Evolutionary conservation across 345 rosid genomes (phyloP).

Genomic region (Chamaenerion angustifolium): DNA sequence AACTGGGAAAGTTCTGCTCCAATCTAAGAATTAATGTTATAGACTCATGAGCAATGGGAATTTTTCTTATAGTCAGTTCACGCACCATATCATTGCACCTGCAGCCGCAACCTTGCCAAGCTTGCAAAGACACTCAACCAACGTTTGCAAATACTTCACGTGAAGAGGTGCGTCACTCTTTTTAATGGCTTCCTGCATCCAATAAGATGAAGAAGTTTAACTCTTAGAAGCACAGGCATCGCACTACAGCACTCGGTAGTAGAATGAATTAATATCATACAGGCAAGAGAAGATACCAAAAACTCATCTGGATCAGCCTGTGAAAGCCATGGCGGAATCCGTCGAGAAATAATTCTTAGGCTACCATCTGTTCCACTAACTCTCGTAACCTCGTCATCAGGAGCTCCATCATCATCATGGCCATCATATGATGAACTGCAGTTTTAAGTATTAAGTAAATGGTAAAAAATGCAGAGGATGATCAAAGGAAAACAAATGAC

Average conservation of each 20-base stretch:
- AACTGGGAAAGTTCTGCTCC: too few relatives aligned
- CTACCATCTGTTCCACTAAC: constrained; percentile 43
- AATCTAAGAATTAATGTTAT: not conserved
- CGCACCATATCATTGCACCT: constrained; percentile 91
- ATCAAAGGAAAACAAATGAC: constrained; percentile 3
- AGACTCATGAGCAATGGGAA: not conserved
- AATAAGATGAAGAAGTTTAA: constrained; percentile 1
- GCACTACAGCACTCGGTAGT: too few relatives aligned
- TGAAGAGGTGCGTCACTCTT: constrained; percentile 84
- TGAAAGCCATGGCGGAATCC: constrained; percentile 75
- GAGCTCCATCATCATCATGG: constrained; percentile 57
- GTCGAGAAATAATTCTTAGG: constrained; percentile 28
- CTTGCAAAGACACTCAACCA: constrained; percentile 95
- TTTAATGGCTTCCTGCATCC: constrained; percentile 60
- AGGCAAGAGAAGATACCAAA: constrained; percentile 35
- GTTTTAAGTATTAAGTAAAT: constrained; percentile 5
- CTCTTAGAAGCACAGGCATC: too few relatives aligned
- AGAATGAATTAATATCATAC: constrained; percentile 6
- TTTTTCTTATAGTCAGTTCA: constrained; percentile 14
- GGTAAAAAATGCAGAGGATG: constrained; percentile 1
- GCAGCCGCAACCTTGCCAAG: constrained; percentile 97
- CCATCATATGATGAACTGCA: constrained; percentile 79
- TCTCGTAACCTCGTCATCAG: constrained; percentile 43
- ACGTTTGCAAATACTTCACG: constrained; percentile 86
- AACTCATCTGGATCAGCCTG: constrained; percentile 89